Conservation (phyloP, 2,329 filamentous ascomycete species). For the Lojkania enalia region DNA sequence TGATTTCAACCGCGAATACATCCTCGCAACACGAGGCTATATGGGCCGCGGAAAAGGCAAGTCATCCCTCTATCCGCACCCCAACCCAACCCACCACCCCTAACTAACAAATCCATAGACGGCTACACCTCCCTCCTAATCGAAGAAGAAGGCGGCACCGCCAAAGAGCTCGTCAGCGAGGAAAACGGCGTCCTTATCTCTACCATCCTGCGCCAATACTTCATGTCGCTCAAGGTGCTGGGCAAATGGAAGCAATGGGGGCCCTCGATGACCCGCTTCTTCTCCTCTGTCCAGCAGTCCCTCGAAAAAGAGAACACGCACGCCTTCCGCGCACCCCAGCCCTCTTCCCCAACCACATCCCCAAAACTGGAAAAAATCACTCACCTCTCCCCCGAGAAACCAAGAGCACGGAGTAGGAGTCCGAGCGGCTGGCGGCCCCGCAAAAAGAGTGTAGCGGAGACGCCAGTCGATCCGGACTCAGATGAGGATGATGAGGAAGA, state of each 20-base stretch:
- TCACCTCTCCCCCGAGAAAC: slow-evolving; percentile 11
- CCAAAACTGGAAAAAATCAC: background rate
- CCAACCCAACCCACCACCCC: no score
- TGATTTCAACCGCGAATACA: slow-evolving; percentile 67
- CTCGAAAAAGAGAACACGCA: slow-evolving; percentile 60
- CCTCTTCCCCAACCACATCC: slow-evolving; percentile 24
- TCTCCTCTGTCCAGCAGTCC: slow-evolving; percentile 65
- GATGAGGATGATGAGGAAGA: slow-evolving; percentile 46
- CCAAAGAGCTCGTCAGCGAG: slow-evolving; percentile 78
- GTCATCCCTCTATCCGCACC: no score
- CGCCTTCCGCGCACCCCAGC: slow-evolving; percentile 49
- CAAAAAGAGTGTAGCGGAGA: background rate
- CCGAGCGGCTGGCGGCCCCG: slow-evolving; percentile 14
- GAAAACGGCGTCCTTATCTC: slow-evolving; percentile 87
- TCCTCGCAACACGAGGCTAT: slow-evolving; percentile 79
- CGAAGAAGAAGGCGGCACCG: slow-evolving; percentile 72
- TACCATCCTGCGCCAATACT: slow-evolving; percentile 86
- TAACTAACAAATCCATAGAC: no score
- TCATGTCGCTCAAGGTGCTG: slow-evolving; percentile 80
- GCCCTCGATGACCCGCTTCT: slow-evolving; percentile 64
- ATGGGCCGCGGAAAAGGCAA: slow-evolving; percentile 87
- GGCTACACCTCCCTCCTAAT: slow-evolving; percentile 79
- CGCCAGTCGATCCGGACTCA: slow-evolving; percentile 20
- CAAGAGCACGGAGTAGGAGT: slow-evolving; percentile 9
- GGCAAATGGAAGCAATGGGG: slow-evolving; percentile 78